Conservation (phyloP, 106 monocot species). For the Allium fistulosum region DNA sequence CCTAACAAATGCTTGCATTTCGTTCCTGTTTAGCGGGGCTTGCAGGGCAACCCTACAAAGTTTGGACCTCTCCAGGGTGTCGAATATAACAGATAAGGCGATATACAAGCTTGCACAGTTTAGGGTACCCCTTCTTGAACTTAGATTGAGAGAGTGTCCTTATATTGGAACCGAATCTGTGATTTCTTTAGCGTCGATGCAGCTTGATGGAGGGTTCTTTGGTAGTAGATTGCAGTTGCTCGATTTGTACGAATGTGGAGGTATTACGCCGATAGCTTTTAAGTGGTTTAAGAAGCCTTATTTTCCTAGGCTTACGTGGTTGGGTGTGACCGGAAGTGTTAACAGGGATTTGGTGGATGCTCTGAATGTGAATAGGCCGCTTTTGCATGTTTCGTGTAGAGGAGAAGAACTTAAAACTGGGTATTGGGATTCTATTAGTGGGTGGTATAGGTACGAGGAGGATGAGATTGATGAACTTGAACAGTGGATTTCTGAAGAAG, state of each 20-base stretch:
- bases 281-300: conserved; percentile 97
- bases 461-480: conserved; percentile 92
- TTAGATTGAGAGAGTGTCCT: conserved; percentile 77
- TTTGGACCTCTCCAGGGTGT: conserved; percentile 71
- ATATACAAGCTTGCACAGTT: conserved; percentile 60
- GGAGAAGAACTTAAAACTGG: conserved; percentile 77
- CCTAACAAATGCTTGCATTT: conserved; percentile 61
- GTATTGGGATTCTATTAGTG: conserved; percentile 43
- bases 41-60: conserved; percentile 32
- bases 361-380: conserved; percentile 53
- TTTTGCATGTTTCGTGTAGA: conserved; percentile 57
- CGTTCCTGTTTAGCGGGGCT: conserved; percentile 46
- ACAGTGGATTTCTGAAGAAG: conserved; percentile 72
- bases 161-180: conserved; percentile 64
- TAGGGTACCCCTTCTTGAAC: conserved; percentile 60
- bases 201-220: conserved; percentile 46
- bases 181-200: conserved; percentile 93
- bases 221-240: conserved; percentile 78
- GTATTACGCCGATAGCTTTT: conserved; percentile 74
- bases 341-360: conserved; percentile 92
- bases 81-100: conserved; percentile 62
- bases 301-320: conserved; percentile 80
- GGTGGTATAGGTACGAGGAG: conserved; percentile 58
- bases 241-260: conserved; percentile 70
- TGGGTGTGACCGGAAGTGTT: conserved; percentile 80